Base-by-base conservation (phyloP, 352 stramenopile genomes). In the Pythium aristosporum region DNA sequence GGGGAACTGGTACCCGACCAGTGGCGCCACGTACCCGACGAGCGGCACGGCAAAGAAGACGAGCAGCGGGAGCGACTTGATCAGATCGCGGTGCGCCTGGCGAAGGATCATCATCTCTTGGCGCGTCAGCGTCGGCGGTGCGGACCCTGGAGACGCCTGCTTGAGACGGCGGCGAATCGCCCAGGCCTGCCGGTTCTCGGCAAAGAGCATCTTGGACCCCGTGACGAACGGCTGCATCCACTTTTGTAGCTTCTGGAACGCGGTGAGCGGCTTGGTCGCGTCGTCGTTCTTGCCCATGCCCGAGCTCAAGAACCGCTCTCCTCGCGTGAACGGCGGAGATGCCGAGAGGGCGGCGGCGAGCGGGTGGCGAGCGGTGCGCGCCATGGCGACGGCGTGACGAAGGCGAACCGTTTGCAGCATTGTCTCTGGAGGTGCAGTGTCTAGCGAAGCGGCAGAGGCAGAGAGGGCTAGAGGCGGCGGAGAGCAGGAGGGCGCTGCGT, bases 1-100 rank as follows among this genome's bases (percentile, higher is more conserved):
- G 18, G 85, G 87, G 65, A 92, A 95, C 62, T 91, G 80, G 65
- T 92, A 95, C 37, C 85, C 87, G 34, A 95, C 56, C 28, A 95
- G 49, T 9, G 87, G 87, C 37, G 85, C 87, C 18, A 76, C 72
- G 68, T 95, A 92, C 37, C 87, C 87, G 34, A 89, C 43, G 1
- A 87, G 41, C 18, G 87, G 87, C 42, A 95, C 75, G 41, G 70
- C 76, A 54, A 95, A 95, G 69, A 92, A 88, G 44, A 71, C 63
- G 28, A 95, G 56, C 32, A 95, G 58, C 32, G 86, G 86, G 25
- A 95, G 63, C 47, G 84, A 95, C 69, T 95, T 95, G 71, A 89
- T 58, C n/a, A 95, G 71, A 61, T 95, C 86, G 37, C 84, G 82
- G 50, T 90, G 84, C 12, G 86, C 86, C 58, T 93, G 86, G 20